Evolutionary conservation across 306 rosid genomes (phyloP).

Genomic region (Acacia acuminata): DNA sequence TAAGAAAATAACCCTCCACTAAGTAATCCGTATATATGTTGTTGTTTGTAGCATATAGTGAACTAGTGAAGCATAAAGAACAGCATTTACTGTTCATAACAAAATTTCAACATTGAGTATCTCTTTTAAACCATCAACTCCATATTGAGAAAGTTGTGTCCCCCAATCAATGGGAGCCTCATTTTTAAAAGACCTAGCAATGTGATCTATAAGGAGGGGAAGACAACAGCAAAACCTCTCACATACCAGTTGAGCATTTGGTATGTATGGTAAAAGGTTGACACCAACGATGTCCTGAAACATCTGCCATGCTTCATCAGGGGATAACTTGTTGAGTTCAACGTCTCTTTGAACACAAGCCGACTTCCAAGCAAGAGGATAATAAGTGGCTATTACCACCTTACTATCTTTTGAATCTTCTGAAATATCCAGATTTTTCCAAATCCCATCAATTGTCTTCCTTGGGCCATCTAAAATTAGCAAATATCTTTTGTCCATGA

Average conservation of each 20-base stretch:
- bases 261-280: neutral
- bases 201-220: conserved; percentile 31
- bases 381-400: conserved; percentile 24
- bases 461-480: conserved; percentile 38
- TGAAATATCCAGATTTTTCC: neutral
- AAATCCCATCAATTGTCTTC: conserved; percentile 1
- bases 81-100: neutral
- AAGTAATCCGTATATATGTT: conserved; percentile 3
- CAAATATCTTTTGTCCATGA: conserved; percentile 15
- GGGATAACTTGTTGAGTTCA: no score
- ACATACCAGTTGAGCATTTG: neutral
- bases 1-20: conserved; percentile 35
- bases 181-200: conserved; percentile 30
- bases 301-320: neutral
- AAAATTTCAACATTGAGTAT: conserved; percentile 27
- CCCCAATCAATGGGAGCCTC: neutral
- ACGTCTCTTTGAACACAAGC: no score
- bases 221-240: conserved; percentile 38
- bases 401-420: conserved; percentile 18
- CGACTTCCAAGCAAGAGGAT: no score
- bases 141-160: conserved; percentile 3
- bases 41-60: no score
- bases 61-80: no score
- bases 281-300: neutral
- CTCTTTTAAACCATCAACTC: conserved; percentile 20